phyloP scores from a whole-genome alignment of 1,284 basidiomycete genomes.

The Stygiomarasmius scandens region DNA sequence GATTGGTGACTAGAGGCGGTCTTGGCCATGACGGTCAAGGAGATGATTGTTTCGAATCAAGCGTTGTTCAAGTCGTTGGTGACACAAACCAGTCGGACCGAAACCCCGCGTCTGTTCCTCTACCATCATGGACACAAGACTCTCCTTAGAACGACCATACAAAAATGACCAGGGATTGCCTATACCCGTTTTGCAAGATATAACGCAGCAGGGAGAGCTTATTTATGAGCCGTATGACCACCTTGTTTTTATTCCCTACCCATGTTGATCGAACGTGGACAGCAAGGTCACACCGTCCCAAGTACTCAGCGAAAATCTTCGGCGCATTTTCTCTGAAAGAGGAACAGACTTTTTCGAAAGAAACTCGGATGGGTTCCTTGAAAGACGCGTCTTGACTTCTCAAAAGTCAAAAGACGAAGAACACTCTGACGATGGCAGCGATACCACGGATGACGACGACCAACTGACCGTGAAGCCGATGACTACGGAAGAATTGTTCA shows the following conservation, averaged over 20 bases:
- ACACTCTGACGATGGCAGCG: slow-evolving; percentile 26
- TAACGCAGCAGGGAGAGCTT: slow-evolving; percentile 66
- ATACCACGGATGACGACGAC: slow-evolving; percentile 31
- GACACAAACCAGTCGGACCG: not conserved
- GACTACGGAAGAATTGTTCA: slow-evolving; percentile 72
- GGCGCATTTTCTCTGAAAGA: slow-evolving; percentile 70
- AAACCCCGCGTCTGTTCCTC: not conserved
- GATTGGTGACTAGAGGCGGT: slow-evolving; percentile 26
- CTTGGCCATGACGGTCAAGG: slow-evolving; percentile 26
- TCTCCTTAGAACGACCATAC: slow-evolving; percentile 77
- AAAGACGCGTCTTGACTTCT: slow-evolving; percentile 23
- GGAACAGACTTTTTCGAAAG: slow-evolving; percentile 76
- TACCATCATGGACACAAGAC: slow-evolving; percentile 42
- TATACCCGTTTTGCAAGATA: slow-evolving; percentile 68
- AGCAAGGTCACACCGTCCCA: slow-evolving; percentile 59
- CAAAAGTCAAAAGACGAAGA: slow-evolving; percentile 25
- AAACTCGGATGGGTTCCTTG: slow-evolving; percentile 36
- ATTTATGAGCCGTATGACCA: slow-evolving; percentile 67
- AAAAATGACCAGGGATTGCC: slow-evolving; percentile 69
- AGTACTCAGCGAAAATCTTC: slow-evolving; percentile 62
- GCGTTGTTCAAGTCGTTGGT: too few species aligned
- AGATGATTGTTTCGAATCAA: not conserved
- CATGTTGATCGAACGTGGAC: slow-evolving; percentile 22
- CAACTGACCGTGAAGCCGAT: slow-evolving; percentile 47
- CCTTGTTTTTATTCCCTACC: slow-evolving; percentile 15